Evolutionary conservation across 805 yeast genomes (phyloP).

Genomic region (Yarrowia osloensis): DNA sequence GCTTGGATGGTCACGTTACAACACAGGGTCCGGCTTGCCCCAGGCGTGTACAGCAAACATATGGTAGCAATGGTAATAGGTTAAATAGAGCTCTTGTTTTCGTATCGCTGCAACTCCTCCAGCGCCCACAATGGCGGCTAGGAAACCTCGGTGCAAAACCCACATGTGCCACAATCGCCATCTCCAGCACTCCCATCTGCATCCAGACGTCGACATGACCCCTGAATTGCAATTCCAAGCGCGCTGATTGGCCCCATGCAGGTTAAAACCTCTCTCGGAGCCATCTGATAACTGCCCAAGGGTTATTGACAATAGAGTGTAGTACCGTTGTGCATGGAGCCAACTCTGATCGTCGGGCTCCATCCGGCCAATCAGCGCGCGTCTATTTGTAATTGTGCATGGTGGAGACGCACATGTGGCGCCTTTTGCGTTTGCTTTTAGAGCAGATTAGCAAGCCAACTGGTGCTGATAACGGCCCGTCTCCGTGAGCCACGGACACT

Average conservation of each 20-base stretch:
- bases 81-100: too few relatives aligned
- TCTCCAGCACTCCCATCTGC: background rate
- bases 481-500: background rate
- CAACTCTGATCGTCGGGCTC: constrained; percentile 12
- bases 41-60: too few relatives aligned
- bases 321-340: constrained; percentile 2
- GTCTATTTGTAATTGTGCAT: constrained; percentile 7
- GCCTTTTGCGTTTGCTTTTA: background rate
- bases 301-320: constrained; percentile 6
- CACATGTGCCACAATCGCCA: background rate
- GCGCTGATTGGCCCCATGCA: constrained; percentile 27
- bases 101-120: background rate
- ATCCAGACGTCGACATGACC: background rate
- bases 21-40: too few relatives aligned
- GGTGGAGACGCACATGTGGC: background rate
- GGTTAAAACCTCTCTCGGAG: constrained; percentile 16
- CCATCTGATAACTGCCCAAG: constrained; percentile 28
- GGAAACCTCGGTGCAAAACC: background rate
- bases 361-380: constrained; percentile 1
- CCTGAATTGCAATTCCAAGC: constrained; percentile 17
- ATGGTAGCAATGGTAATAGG: background rate
- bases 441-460: background rate
- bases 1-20: too few relatives aligned
- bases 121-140: background rate
- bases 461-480: background rate